These are phyloP conservation scores for Rhodotorula glutinis DNA, from an alignment of 1,284 basidiomycete species.

Conservation along the genomic window DNA sequence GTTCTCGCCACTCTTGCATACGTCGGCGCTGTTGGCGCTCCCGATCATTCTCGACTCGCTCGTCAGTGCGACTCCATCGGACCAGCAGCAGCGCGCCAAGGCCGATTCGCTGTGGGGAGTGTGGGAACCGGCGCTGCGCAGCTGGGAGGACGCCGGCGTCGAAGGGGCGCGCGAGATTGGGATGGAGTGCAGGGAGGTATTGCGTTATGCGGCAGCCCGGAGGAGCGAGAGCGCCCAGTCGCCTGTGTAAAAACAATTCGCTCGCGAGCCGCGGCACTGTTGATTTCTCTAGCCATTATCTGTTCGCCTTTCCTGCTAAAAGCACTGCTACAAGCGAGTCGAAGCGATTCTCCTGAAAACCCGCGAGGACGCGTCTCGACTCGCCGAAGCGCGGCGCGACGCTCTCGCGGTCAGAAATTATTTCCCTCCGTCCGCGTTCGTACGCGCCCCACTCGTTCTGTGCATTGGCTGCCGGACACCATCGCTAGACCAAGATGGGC, in stretches of 20 bases:
- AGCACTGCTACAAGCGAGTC: no score
- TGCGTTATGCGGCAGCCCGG: constrained; percentile 10
- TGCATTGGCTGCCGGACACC: no score
- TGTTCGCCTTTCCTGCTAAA: no score
- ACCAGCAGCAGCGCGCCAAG: constrained; percentile 7
- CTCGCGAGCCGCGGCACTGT: no score
- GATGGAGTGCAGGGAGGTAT: constrained; percentile 39
- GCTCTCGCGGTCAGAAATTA: no score
- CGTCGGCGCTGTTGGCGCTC: constrained; percentile 33
- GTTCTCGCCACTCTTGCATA: constrained; percentile 35
- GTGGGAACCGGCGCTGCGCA: constrained; percentile 42
- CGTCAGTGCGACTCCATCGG: not conserved
- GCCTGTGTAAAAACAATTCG: not conserved
- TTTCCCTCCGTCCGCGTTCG: no score
- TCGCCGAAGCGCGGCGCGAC: not conserved
- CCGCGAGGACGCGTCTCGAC: no score
- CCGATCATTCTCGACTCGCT: constrained; percentile 27
- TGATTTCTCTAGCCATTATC: no score
- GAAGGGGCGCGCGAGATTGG: constrained; percentile 40
- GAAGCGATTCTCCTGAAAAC: no score
- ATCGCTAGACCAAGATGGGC: no score
- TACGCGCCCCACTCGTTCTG: no score
- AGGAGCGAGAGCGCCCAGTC: constrained; percentile 16
- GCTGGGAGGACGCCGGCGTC: constrained; percentile 41
- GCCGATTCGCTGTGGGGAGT: constrained; percentile 37